A percentile compares a stretch with the other conserved stretches of the same genome.
These are phyloP conservation scores for Zoysia pacifica DNA, from an alignment of 176 grass and related monocot species.

Conservation along the genomic window DNA sequence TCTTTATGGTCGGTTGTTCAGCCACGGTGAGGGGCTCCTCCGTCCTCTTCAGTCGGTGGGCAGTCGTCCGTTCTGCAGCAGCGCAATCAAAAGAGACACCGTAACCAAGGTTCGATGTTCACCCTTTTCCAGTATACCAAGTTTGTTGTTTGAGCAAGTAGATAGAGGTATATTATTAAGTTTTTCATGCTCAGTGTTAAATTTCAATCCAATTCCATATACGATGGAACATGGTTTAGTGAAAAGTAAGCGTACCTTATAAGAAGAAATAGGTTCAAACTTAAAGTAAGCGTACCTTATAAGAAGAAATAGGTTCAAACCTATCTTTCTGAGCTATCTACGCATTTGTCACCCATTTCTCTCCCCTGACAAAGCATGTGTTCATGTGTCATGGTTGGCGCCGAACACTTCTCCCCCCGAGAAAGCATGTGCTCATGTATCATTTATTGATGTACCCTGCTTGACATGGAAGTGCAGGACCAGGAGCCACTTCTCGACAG, in stretches of 20 bases:
- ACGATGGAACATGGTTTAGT: background rate
- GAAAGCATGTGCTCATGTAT: background rate
- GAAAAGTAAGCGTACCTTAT: background rate
- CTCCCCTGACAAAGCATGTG: background rate
- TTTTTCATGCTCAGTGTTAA: background rate
- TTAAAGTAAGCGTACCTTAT: background rate
- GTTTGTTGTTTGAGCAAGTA: background rate
- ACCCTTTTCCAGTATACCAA: background rate
- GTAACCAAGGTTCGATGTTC: constrained; percentile 26
- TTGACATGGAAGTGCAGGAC: constrained; percentile 32
- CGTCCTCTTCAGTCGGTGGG: background rate
- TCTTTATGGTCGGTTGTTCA: background rate
- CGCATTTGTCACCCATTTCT: background rate
- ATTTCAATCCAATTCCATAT: background rate
- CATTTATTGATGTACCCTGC: constrained; percentile 12
- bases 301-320: background rate
- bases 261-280: background rate
- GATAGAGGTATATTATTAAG: background rate
- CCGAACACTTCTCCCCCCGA: background rate
- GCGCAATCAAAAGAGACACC: background rate
- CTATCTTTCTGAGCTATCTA: background rate
- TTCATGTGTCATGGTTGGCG: background rate
- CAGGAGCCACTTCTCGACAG: constrained; percentile 20
- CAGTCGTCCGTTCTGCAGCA: constrained; percentile 19
- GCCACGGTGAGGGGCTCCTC: background rate